Evolutionary conservation across 129 eudicot genomes (phyloP), one percentile per base, ranked within the genome.

Genomic region (Oenanthe sinensis): DNA sequence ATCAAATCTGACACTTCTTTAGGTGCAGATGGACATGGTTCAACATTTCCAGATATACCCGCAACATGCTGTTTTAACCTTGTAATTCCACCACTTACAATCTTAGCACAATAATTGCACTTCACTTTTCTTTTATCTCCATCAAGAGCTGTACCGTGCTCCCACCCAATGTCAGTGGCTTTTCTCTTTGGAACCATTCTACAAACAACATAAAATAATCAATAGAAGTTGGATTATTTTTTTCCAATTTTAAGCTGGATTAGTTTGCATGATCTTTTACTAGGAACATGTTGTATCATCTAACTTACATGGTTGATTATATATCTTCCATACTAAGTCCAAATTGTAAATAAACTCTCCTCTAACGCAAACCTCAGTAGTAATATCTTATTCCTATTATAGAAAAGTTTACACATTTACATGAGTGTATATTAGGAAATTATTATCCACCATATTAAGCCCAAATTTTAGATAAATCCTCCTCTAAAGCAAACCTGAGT

Each of bases 41-140:
- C 77, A 4, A 74, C 77, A 74, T 74, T 74, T 74, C 77, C 77
- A 2, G 77, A 42, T 74, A 74, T 74, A 74, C 50, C 50, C 11
- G 77, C 77, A 44, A 74, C 77, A 74, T 74, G 77, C 17, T 74
- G 77, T 74, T 74, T 74, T 26, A 74, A 74, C 55, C 77, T 46
- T 74, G 77, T 74, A 22, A 74, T 74, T 46, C 77, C 77, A 14
- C 77, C 77, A 22, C 77, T 74, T 14, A 74, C 77, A 24, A 74
- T 46, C 50, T 74, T 74, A 11, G 77, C 49, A 74, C 77, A 74
- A 45, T 74, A 74, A 46, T 74, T 74, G 77, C 77, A 74, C 36
- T 43, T 74, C 40, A 74, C 77, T 74, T 74, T 74, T 74, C 77
- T 14, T 45, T 74, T 74, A 74, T 74, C 77, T 30, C 77, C 58